These are phyloP conservation scores for Botryotinia globosa DNA, from an alignment of 2,329 filamentous ascomycete genomes.

Conservation along the genomic window DNA sequence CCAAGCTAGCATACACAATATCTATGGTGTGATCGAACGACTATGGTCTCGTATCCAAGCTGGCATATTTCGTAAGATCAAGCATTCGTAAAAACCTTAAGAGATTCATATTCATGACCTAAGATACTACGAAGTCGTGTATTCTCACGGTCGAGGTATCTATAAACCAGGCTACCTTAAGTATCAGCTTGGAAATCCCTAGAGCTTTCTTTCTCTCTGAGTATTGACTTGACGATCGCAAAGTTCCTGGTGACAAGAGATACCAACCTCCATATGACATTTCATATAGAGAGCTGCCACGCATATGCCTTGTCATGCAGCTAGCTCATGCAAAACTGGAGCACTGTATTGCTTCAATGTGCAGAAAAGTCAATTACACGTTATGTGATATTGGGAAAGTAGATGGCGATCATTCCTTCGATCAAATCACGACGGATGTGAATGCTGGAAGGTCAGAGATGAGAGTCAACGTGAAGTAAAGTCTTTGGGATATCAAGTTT, in stretches of 20 bases:
- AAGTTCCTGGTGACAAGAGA: neutral
- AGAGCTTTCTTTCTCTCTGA: neutral
- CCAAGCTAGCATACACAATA: neutral
- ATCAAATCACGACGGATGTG: no score
- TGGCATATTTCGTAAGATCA: neutral
- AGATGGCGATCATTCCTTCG: no score
- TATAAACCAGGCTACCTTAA: neutral
- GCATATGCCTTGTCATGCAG: neutral
- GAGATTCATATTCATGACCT: neutral
- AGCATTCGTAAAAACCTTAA: neutral
- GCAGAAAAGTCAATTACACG: neutral
- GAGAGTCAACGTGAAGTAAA: no score
- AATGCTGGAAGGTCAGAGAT: no score
- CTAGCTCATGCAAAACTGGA: neutral
- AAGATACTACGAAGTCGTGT: neutral
- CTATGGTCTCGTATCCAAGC: neutral
- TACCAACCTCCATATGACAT: neutral
- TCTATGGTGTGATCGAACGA: neutral
- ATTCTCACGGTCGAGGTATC: neutral
- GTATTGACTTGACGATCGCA: neutral
- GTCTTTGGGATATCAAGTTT: no score
- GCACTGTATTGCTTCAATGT: neutral
- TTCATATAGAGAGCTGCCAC: neutral
- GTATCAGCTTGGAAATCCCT: neutral
- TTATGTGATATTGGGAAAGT: no score